These are phyloP conservation scores for Yamadazyma sp. DNA, from an alignment of 805 yeast species.

Conservation along the genomic window DNA sequence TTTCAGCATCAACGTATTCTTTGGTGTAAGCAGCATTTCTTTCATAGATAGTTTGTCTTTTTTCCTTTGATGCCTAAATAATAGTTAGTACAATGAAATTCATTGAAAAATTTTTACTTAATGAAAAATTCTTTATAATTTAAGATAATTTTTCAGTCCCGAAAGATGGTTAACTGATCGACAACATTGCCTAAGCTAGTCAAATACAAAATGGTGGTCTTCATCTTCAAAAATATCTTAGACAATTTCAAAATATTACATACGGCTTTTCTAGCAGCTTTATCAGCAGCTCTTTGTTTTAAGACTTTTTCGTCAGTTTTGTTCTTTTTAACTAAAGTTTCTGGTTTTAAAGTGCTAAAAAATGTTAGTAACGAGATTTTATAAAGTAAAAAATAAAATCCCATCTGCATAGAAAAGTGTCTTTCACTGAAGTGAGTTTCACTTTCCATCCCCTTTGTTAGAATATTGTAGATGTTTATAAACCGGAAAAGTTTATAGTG, in stretches of 20 bases:
- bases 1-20: slow-evolving; percentile 92
- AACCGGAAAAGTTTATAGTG: slow-evolving; percentile 23
- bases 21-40: slow-evolving; percentile 96
- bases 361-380: slow-evolving; percentile 20
- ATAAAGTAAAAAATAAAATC: not conserved
- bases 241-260: slow-evolving; percentile 33
- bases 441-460: slow-evolving; percentile 3
- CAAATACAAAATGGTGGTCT: slow-evolving; percentile 46
- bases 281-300: slow-evolving; percentile 77
- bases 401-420: no score
- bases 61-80: slow-evolving; percentile 40
- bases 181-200: slow-evolving; percentile 74
- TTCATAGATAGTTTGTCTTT: slow-evolving; percentile 73
- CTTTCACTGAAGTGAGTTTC: no score
- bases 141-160: slow-evolving; percentile 56
- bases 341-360: slow-evolving; percentile 62
- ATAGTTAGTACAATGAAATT: slow-evolving; percentile 29
- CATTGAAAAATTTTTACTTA: slow-evolving; percentile 1
- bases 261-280: slow-evolving; percentile 76
- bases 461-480: slow-evolving; percentile 15
- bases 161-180: slow-evolving; percentile 81
- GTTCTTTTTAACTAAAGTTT: slow-evolving; percentile 79
- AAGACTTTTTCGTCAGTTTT: slow-evolving; percentile 75
- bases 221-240: slow-evolving; percentile 46
- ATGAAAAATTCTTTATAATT: not conserved